Percentiles rank a stretch among this genome's conserved stretches.
These are phyloP conservation scores for Penicillium robsamsonii DNA, from an alignment of 495 filamentous ascomycete genomes.

Conservation along the genomic window DNA sequence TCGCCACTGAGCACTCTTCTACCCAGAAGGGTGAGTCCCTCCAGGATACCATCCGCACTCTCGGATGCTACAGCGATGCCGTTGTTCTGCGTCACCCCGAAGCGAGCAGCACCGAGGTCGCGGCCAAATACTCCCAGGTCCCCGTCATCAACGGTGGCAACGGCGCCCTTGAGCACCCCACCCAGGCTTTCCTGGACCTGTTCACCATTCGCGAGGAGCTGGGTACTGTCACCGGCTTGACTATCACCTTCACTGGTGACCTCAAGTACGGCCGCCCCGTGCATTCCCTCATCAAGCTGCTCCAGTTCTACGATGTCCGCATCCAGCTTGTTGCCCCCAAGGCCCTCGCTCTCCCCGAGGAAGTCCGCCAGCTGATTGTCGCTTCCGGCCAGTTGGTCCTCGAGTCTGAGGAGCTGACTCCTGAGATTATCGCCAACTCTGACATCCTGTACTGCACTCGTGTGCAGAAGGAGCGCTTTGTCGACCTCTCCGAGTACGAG, in stretches of 20 bases:
- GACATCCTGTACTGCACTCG: constrained; percentile 96
- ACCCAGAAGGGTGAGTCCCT: constrained; percentile 91
- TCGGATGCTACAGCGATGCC: constrained; percentile 91
- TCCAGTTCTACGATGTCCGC: constrained; percentile 89
- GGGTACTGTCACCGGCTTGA: constrained; percentile 88
- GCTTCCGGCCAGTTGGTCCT: constrained; percentile 69
- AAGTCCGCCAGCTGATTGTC: constrained; percentile 67
- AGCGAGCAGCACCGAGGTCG: constrained; percentile 70
- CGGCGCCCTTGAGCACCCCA: constrained; percentile 91
- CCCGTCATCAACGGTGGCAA: constrained; percentile 98
- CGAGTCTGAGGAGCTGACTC: constrained; percentile 75
- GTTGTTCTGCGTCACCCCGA: constrained; percentile 91
- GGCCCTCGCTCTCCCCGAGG: constrained; percentile 70
- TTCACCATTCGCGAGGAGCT: constrained; percentile 98
- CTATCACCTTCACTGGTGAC: constrained; percentile 93
- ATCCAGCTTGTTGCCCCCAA: constrained; percentile 87
- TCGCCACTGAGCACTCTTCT: constrained; percentile 76
- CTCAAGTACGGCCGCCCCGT: constrained; percentile 90
- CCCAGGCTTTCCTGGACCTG: constrained; percentile 96
- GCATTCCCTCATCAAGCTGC: constrained; percentile 88
- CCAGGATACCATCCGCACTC: constrained; percentile 88
- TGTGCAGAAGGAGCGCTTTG: constrained; percentile 93
- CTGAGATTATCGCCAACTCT: constrained; percentile 75
- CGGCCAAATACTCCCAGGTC: constrained; percentile 80
- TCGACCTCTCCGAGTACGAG: constrained; percentile 75